A percentile compares a stretch with the other conserved stretches of the same genome.
Evolutionary conservation across 2,329 filamentous ascomycete species (phyloP).

Genomic region (Talaromyces sp.): DNA sequence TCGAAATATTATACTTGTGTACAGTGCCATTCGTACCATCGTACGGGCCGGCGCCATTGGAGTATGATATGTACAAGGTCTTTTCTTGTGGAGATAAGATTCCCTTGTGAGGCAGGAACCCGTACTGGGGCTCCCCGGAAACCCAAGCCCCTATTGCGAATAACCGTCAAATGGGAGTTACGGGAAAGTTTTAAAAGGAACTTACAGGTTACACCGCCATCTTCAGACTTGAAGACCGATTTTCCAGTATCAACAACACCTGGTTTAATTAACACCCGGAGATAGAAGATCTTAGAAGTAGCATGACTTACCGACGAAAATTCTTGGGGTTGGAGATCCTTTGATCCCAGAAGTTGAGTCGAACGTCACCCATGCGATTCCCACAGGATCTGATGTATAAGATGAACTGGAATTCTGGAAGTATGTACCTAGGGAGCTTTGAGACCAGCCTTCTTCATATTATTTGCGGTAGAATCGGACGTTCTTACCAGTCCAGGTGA

Average conservation of each 20-base stretch:
- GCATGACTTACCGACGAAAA: slow-evolving; percentile 51
- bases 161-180: background rate
- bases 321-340: slow-evolving; percentile 52
- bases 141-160: slow-evolving; percentile 30
- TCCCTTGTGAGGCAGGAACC: slow-evolving; percentile 55
- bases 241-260: slow-evolving; percentile 50
- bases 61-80: slow-evolving; percentile 55
- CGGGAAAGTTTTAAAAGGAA: slow-evolving; percentile 21
- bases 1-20: slow-evolving; percentile 53
- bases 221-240: slow-evolving; percentile 54
- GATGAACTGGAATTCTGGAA: slow-evolving; percentile 46
- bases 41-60: slow-evolving; percentile 56
- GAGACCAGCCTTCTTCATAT: background rate
- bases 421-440: slow-evolving; percentile 43
- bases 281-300: no score
- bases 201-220: slow-evolving; percentile 54
- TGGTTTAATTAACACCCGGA: background rate
- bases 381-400: slow-evolving; percentile 48
- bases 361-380: slow-evolving; percentile 55
- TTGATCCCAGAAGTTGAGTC: slow-evolving; percentile 50
- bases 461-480: background rate
- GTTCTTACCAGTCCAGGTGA: slow-evolving; percentile 41
- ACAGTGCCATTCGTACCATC: slow-evolving; percentile 55
- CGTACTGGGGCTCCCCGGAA: slow-evolving; percentile 47
- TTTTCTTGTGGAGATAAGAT: slow-evolving; percentile 52